Evolutionary conservation across 495 filamentous ascomycete species (phyloP).

Genomic region (Neurospora sp.): DNA sequence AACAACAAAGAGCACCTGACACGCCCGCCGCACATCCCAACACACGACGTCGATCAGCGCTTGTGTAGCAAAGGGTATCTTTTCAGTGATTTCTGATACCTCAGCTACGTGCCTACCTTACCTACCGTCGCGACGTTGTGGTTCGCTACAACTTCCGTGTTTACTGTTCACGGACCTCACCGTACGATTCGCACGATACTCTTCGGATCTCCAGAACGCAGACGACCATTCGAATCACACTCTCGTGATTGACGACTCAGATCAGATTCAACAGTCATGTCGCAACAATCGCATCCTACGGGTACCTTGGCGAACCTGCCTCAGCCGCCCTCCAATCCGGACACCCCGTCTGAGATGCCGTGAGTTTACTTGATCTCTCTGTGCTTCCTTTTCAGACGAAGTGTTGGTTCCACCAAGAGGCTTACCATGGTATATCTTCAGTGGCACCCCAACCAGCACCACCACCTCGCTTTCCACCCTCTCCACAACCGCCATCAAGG

Average conservation of each 20-base stretch:
- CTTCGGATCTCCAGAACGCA: background rate
- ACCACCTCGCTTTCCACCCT: constrained; percentile 79
- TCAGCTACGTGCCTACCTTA: background rate
- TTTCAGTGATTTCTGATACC: too few species aligned
- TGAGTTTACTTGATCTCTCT: constrained; percentile 36
- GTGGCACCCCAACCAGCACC: constrained; percentile 83
- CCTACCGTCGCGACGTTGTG: background rate
- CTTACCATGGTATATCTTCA: constrained; percentile 23
- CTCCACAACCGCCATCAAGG: constrained; percentile 88
- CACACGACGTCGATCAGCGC: background rate
- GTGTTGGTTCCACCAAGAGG: constrained; percentile 3
- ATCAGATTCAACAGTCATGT: constrained; percentile 16
- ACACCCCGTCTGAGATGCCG: constrained; percentile 88
- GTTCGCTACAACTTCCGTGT: background rate
- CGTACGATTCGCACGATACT: background rate
- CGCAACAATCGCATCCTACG: constrained; percentile 44
- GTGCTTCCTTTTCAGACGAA: background rate
- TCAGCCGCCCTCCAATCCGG: constrained; percentile 70
- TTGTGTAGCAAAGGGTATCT: background rate
- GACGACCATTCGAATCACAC: background rate
- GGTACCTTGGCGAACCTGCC: constrained; percentile 65
- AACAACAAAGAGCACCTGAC: background rate
- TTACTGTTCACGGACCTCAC: background rate
- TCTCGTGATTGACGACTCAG: background rate
- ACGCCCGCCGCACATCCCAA: background rate